Base-by-base conservation (phyloP, 83 land plant genomes). In the Picea mariana region DNA sequence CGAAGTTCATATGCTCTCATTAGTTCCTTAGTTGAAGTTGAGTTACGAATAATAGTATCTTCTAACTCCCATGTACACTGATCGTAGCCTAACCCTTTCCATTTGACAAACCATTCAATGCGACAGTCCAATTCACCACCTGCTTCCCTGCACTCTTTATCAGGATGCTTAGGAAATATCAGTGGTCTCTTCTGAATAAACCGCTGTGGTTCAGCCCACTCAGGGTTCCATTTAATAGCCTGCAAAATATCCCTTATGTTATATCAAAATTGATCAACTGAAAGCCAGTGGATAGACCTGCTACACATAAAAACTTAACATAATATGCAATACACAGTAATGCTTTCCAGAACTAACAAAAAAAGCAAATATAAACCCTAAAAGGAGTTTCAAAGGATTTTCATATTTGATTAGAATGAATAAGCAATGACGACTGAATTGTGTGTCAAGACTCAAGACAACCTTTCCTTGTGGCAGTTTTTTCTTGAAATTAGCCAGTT, bases 81-180 rank as follows among this genome's bases (percentile, higher is more conserved):
- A 26, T 94, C 94, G 73, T 96, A 96, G 23, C 87, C 93, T 79
- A 92, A 84, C 38, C 90, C 92, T 82, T 85, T 86, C 98, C 98
- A 96, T 69, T 96, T 96, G 59, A 96, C 91, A 83, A 84, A 87
- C 95, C 97, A 96, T 77, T 96, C 98, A 69, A 78, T 26, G 18
- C 67, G 34, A 62, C 80, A 79, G 44, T 24, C 77, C 59, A 34
- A 23, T 5, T 13, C 66, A 55, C 12, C 20, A 47, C 24, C 18
- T 21, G 8, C 11, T 26, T 13, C 52, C 62, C 59, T 62, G 0
- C 21, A 11, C 13, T 66, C 64, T 63, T 73, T 72, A 31, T 42
- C 76, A 9, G 26, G 77, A 75, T 31, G 12, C 24, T 75, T 47
- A 4, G 72, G 71, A 64, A 79, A 78, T 67, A 85, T 79, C 23